A percentile compares a stretch with the other conserved stretches of the same genome.
phyloP scores from a whole-genome alignment of 495 filamentous ascomycete species.

The Aspergillus hancockii region DNA sequence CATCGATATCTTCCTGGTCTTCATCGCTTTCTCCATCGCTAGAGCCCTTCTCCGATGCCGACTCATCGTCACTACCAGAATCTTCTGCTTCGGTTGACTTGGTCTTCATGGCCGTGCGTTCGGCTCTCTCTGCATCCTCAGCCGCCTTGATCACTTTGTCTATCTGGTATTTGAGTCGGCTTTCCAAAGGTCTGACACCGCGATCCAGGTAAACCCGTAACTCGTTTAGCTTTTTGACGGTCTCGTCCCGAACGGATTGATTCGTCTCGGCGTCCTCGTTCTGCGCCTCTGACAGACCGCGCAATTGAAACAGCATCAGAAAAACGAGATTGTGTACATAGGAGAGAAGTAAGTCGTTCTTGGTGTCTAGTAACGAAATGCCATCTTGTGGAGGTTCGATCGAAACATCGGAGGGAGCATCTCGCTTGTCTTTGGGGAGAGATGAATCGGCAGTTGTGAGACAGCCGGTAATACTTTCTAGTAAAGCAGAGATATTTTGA shows the following conservation, averaged over 20 bases:
- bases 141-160: slow-evolving; percentile 87
- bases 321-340: slow-evolving; percentile 95
- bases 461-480: slow-evolving; percentile 64
- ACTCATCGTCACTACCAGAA: slow-evolving; percentile 26
- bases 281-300: slow-evolving; percentile 45
- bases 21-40: slow-evolving; percentile 44
- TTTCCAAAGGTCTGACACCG: slow-evolving; percentile 86
- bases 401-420: slow-evolving; percentile 38
- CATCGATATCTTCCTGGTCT: slow-evolving; percentile 51
- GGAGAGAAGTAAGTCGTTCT: slow-evolving; percentile 92
- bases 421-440: slow-evolving; percentile 52
- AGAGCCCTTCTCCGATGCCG: slow-evolving; percentile 20
- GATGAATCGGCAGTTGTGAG: slow-evolving; percentile 60
- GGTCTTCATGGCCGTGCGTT: slow-evolving; percentile 26
- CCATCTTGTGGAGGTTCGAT: slow-evolving; percentile 73
- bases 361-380: slow-evolving; percentile 90
- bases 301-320: slow-evolving; percentile 78
- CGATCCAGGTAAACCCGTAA: slow-evolving; percentile 85
- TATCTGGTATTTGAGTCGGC: slow-evolving; percentile 80
- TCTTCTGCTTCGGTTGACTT: slow-evolving; percentile 30
- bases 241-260: slow-evolving; percentile 51
- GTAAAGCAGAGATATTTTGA: slow-evolving; percentile 50
- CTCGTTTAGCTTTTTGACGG: slow-evolving; percentile 81
- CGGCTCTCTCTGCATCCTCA: slow-evolving; percentile 64
- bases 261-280: slow-evolving; percentile 28